Evolutionary conservation across 805 yeast genomes (phyloP).

Genomic region (Kurtzmaniella cleridarum): DNA sequence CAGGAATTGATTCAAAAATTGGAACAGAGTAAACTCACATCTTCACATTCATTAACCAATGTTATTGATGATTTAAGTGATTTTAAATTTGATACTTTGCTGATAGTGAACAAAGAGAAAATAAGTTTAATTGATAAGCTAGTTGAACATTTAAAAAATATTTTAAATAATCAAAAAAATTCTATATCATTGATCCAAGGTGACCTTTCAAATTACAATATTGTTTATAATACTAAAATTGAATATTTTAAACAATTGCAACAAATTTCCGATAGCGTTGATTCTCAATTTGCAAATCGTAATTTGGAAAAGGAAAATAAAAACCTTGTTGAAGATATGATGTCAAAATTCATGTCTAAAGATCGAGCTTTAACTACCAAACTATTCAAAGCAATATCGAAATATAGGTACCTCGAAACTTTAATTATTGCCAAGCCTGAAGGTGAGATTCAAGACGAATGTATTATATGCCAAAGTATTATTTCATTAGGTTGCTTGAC

Average conservation of each 20-base stretch:
- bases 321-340: background rate
- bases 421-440: constrained; percentile 10
- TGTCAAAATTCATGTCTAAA: background rate
- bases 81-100: constrained; percentile 3
- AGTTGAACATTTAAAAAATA: constrained; percentile 17
- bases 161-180: constrained; percentile 41
- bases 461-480: constrained; percentile 73
- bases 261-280: constrained; percentile 77
- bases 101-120: constrained; percentile 7
- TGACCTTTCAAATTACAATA: constrained; percentile 49
- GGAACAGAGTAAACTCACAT: constrained; percentile 20
- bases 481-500: constrained; percentile 77
- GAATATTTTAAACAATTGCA: constrained; percentile 83
- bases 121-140: constrained; percentile 16
- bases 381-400: constrained; percentile 29
- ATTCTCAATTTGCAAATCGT: constrained; percentile 18
- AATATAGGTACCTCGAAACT: constrained; percentile 28
- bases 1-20: constrained; percentile 16
- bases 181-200: constrained; percentile 36
- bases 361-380: constrained; percentile 2
- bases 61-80: constrained; percentile 19
- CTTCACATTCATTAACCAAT: constrained; percentile 23
- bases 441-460: constrained; percentile 18
- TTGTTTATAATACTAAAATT: constrained; percentile 72
- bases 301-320: background rate